Base-by-base conservation (phyloP, 352 stramenopile genomes). In the Globisporangium splendens region DNA sequence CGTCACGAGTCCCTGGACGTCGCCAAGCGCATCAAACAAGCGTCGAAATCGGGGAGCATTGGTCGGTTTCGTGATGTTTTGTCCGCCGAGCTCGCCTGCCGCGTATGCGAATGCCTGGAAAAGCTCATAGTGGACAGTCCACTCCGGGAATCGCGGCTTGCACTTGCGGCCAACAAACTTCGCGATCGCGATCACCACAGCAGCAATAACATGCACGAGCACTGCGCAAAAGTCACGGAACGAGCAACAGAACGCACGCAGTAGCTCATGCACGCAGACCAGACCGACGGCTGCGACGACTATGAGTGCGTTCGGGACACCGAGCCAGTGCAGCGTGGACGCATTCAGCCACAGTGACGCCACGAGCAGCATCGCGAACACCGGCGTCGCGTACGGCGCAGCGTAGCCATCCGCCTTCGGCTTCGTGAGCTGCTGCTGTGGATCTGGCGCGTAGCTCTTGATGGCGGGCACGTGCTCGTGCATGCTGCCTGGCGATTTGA, bases 41-140 rank as follows among this genome's bases (percentile, higher is more conserved):
- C 42, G 49, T 2, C 49, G 52, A 17, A 59, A 43, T 17, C 14
- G n/a, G 28, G 17, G 24, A 12, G 21, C 22, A 11, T 70, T 63
- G 50, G n/a, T 12, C 31, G 59, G 44, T 31, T 65, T 57, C 15
- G 50, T 49, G 13, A 61, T 46, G 24, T 61, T 38, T 7, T 12
- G 22, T 21, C 62, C 49, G 22, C 31, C 42, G 12, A 18, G 21
- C 44, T 55, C 56, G 2, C 49, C 33, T 12, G 38, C 12, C 3
- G 38, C 20, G n/a, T 54, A 53, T 52, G 74, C 55, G 15, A 79
- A 28, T 15, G 46, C 68, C 15, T 61, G 68, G 1, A 73, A 58
- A 39, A 72, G n/a, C 50, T 83, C 75, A 44, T 69, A 86, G 11
- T 50, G 41, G 17, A 87, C 59, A 31, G 73, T 75, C 77, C 73